Evolutionary conservation across 2,329 filamentous ascomycete species (phyloP).

Genomic region (Epicoccum nigrum): DNA sequence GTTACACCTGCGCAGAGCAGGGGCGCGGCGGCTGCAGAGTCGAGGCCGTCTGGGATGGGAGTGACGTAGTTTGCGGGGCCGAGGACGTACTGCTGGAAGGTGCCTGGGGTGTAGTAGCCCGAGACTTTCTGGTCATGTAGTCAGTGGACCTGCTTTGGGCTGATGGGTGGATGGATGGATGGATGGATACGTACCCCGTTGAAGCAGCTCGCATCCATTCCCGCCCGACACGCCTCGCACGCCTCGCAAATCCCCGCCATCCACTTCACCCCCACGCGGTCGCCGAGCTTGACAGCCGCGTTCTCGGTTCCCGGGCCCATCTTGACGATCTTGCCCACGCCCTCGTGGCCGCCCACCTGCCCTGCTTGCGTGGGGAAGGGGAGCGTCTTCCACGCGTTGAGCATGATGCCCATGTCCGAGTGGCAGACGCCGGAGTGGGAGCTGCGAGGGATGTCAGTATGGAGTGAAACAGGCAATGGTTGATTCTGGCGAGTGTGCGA

Average conservation of each 20-base stretch:
- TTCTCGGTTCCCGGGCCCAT: constrained; percentile 65
- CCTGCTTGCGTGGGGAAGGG: constrained; percentile 64
- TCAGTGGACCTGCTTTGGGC: too few species aligned
- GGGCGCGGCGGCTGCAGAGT: constrained; percentile 65
- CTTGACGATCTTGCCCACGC: constrained; percentile 69
- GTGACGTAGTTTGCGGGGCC: constrained; percentile 72
- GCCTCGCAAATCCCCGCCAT: constrained; percentile 61
- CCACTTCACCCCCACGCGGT: constrained; percentile 75
- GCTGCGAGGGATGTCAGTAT: constrained; percentile 8
- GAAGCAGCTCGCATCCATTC: constrained; percentile 51
- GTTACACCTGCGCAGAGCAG: constrained; percentile 73
- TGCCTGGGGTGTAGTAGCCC: constrained; percentile 72
- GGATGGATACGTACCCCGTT: constrained; percentile 34
- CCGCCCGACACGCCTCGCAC: constrained; percentile 48
- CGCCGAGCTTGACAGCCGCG: constrained; percentile 66
- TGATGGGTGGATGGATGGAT: too few species aligned
- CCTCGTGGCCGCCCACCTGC: constrained; percentile 73
- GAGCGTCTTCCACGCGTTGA: constrained; percentile 60
- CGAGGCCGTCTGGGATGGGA: constrained; percentile 67
- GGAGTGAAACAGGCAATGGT: neutral
- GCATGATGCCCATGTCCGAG: constrained; percentile 62
- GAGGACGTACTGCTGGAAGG: constrained; percentile 73
- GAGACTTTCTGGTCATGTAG: constrained; percentile 54
- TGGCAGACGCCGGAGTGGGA: constrained; percentile 71
- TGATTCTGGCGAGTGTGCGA: neutral